Base-by-base conservation (phyloP, 2,329 filamentous ascomycete species). In the Fusarium sambucinum region DNA sequence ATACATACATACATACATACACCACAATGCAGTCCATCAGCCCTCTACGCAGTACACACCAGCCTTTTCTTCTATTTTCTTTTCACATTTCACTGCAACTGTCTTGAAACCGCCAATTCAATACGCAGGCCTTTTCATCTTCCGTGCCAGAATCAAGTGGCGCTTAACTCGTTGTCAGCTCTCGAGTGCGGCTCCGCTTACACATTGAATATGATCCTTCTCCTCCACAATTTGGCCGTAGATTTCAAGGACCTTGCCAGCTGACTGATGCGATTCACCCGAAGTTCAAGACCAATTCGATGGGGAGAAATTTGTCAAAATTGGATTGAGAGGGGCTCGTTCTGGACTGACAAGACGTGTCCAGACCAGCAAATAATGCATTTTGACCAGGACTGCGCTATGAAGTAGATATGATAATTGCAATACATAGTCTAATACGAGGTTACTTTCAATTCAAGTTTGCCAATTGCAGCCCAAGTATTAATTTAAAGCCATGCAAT, bases 161-260 rank as follows among this genome's bases (percentile, higher is more conserved):
- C 59, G 59, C 59, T 37, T 51, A 62, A 52, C 33, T 55, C 40
- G 32, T 53, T 37, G 42, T 55, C 55, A 27, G 32, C 32, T 25
- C 51, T 38, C 51, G 33, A 35, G 27, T 72, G 70, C 71, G 71
- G 70, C 70, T 73, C 70, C 71, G 71, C 71, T 63, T 41, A 30
- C 38, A 44, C 62, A 27, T 48, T 21, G 23, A 25, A 38, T 19
- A 19, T 38, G 55, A 53, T 41, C 42, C 38, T 37, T 41, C 55
- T 72, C 64, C 53, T 72, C 64, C 61, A 70, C 52, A 59, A 59
- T 53, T 59, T 53, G 46, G 51, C 66, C 66, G 45, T 40, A n/a
- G 46, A 33, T n/a, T 35, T 38, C 30, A 16, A 37, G 32, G 46
- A 19, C 32, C 30, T 50, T 37, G 32, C 46, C 32, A 27, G 46